Conservation (phyloP, 2,329 filamentous ascomycete genomes). For the Parafenestella ontariensis region DNA sequence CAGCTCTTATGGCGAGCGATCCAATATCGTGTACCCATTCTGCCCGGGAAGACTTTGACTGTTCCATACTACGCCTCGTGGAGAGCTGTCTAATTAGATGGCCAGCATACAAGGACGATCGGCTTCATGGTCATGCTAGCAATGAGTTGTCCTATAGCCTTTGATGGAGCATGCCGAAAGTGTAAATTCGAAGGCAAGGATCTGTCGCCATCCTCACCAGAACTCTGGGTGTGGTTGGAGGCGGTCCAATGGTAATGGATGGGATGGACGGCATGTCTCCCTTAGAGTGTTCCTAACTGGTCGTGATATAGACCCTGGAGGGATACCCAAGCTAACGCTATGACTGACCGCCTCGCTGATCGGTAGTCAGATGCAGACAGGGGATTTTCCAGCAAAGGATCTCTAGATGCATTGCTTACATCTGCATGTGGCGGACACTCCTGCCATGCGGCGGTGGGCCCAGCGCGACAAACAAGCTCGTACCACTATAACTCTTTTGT, state of each 20-base stretch:
- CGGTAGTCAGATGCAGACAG: not conserved
- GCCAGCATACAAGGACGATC: not conserved
- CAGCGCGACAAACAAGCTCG: not conserved
- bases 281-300: not conserved
- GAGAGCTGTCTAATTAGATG: slow-evolving; percentile 12
- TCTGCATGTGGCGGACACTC: not conserved
- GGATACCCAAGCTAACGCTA: not conserved
- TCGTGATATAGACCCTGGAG: not conserved
- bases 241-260: not conserved
- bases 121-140: not conserved
- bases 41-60: not conserved
- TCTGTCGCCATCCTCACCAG: not conserved
- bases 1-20: slow-evolving; percentile 4
- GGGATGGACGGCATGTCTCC: not conserved
- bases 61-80: slow-evolving; percentile 3
- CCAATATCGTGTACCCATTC: not conserved
- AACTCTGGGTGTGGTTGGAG: not conserved
- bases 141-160: not conserved
- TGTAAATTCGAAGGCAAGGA: not conserved
- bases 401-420: not conserved
- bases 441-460: not conserved
- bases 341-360: not conserved
- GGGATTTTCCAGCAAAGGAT: not conserved
- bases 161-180: not conserved
- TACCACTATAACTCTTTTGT: not conserved